Evolutionary conservation across 768 basidiomycete species (phyloP), one percentile per base, ranked within the genome.

Genomic region (Trametopsis cervina): DNA sequence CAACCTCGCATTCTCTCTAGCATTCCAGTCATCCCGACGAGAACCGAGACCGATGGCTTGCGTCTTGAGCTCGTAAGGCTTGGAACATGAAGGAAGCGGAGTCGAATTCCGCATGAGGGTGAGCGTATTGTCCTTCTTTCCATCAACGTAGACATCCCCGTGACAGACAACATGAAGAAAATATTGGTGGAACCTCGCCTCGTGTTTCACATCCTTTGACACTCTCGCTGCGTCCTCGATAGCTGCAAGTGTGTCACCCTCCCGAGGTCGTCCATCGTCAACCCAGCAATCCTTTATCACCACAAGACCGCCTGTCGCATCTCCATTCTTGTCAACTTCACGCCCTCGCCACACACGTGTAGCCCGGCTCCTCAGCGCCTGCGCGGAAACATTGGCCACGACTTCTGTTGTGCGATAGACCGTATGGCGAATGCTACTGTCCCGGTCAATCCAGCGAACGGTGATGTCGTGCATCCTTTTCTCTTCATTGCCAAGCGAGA

Each of bases 341-440:
- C 29, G 17, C 12, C 25, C 47, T 22, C 41, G 26, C 47, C 47
- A 48, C 12, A 48, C 47, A 10, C 47, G 47, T 9, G 47, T 48
- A 1, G 38, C 39, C 25, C 27, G 37, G 10, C 47, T 25, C 4
- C 22, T 37, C 15, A 22, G 20, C 2, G 20, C 23, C 13, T 41
- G 4, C 2, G 47, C 47, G 17, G 38, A 37, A 26, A 24, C 13
- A 2, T 48, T 39, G 10, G 38, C 17, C 15, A 48, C 21, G 7
- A 50, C 15, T 4, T 36, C 35, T 29, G 6, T 3, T 4, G 52
- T 53, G 5, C 25, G 38, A 21, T 40, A 48, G 17, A 12, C 22
- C 36, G 18, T 7, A 33, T 21, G n/a, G 17, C 5, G 40, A 17
- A 40, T 40, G 9, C 39, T 15, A 7, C 39, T 18, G 10, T 2